Conservation (phyloP, 495 filamentous ascomycete species). For the Annulohypoxylon moriforme region DNA sequence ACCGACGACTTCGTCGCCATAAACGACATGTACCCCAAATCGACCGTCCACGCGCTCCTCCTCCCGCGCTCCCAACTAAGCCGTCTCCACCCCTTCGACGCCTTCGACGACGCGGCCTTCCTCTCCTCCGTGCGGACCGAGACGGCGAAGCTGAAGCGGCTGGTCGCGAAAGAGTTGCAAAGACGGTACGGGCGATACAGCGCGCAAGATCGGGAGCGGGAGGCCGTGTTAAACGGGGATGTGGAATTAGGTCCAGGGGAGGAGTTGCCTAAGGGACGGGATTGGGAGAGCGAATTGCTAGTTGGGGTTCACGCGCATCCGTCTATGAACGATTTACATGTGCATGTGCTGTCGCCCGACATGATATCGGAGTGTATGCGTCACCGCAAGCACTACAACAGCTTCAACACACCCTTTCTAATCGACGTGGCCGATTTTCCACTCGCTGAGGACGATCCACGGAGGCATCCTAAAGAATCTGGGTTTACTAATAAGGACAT, state of each 20-base stretch:
- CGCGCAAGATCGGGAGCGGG: constrained; percentile 65
- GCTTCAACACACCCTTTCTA: constrained; percentile 89
- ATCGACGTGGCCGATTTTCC: constrained; percentile 85
- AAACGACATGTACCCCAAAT: constrained; percentile 86
- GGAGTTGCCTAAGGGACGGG: constrained; percentile 73
- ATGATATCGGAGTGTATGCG: constrained; percentile 75
- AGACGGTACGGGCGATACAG: constrained; percentile 74
- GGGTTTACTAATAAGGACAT: constrained; percentile 72
- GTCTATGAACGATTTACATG: constrained; percentile 92
- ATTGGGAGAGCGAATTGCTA: constrained; percentile 82
- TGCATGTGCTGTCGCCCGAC: constrained; percentile 86
- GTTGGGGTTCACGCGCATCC: constrained; percentile 86
- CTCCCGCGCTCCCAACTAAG: constrained; percentile 78
- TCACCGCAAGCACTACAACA: constrained; percentile 91
- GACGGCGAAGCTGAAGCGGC: constrained; percentile 65
- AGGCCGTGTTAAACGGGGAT: constrained; percentile 68
- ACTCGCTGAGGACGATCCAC: constrained; percentile 68
- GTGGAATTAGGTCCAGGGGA: constrained; percentile 54
- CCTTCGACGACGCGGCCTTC: constrained; percentile 77
- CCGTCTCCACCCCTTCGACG: constrained; percentile 79
- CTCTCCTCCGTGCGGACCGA: constrained; percentile 71
- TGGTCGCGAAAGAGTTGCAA: constrained; percentile 82
- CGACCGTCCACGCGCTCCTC: constrained; percentile 84
- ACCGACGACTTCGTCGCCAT: constrained; percentile 81
- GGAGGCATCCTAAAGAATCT: constrained; percentile 65